These are phyloP conservation scores for Torrubiella hemipterigena DNA, from an alignment of 2,329 filamentous ascomycete genomes.

Conservation along the genomic window DNA sequence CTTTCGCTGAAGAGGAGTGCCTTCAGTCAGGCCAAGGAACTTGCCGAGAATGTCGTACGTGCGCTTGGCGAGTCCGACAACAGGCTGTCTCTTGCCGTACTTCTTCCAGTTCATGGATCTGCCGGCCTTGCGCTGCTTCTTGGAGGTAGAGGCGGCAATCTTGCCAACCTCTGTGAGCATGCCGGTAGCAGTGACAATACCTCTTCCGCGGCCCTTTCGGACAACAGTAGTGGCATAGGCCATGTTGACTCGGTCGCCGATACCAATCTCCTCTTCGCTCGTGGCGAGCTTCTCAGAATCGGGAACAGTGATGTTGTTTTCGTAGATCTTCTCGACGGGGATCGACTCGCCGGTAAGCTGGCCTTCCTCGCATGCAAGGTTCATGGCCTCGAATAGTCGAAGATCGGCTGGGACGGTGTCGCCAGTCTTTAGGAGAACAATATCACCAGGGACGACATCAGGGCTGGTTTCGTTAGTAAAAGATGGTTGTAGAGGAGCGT, in stretches of 20 bases:
- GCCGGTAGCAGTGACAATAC: constrained; percentile 61
- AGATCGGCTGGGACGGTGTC: constrained; percentile 67
- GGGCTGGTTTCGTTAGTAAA: constrained; percentile 25
- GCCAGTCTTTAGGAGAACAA: constrained; percentile 55
- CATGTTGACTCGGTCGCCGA: constrained; percentile 64
- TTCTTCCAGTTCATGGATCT: constrained; percentile 41
- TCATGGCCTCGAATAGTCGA: constrained; percentile 60
- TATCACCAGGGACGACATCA: constrained; percentile 60
- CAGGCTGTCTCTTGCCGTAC: constrained; percentile 37
- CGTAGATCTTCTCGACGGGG: constrained; percentile 54
- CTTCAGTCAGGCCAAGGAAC: constrained; percentile 50
- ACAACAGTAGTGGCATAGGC: constrained; percentile 64
- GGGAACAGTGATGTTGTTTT: constrained; percentile 31
- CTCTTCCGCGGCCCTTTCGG: constrained; percentile 59
- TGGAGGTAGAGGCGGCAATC: constrained; percentile 46
- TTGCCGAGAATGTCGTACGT: constrained; percentile 38
- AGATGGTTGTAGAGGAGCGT: neutral
- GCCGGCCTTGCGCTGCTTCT: constrained; percentile 42
- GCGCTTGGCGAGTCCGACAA: constrained; percentile 33
- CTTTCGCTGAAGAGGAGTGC: constrained; percentile 69
- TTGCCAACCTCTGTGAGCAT: constrained; percentile 62
- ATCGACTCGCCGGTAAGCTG: constrained; percentile 67
- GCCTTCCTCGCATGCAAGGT: constrained; percentile 68
- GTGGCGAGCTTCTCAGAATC: constrained; percentile 32
- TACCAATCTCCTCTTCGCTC: constrained; percentile 41